Evolutionary conservation across 1,284 basidiomycete species (phyloP).

Genomic region (Vanrija sp.): DNA sequence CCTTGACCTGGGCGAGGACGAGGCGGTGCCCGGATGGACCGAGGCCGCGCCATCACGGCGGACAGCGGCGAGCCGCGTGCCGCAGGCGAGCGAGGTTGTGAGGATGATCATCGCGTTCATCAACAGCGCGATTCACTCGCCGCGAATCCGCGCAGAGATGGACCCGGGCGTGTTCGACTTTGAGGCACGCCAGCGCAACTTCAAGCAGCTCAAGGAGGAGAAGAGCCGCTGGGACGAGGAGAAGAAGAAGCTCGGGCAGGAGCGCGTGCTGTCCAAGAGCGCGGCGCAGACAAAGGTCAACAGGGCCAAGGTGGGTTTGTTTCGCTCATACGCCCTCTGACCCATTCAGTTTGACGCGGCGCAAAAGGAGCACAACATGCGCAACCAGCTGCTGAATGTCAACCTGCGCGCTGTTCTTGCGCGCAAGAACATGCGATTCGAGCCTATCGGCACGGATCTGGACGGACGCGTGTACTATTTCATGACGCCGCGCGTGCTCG

Average conservation of each 20-base stretch:
- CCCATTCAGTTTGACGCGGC: constrained; percentile 9
- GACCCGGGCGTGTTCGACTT: constrained; percentile 10
- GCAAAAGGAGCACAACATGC: constrained; percentile 20
- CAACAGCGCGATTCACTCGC: constrained; percentile 22
- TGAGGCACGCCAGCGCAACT: background rate
- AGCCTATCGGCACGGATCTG: constrained; percentile 33
- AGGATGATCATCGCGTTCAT: constrained; percentile 39
- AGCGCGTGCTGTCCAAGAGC: constrained; percentile 21
- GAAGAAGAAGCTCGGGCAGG: constrained; percentile 33
- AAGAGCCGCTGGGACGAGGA: constrained; percentile 25
- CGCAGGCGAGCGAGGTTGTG: constrained; percentile 32
- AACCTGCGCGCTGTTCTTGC: constrained; percentile 20
- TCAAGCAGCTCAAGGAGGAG: constrained; percentile 16
- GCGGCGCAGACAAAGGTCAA: constrained; percentile 29
- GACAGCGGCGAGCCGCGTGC: constrained; percentile 30
- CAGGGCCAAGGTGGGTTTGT: constrained; percentile 23
- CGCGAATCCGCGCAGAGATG: constrained; percentile 22
- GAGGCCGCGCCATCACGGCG: constrained; percentile 27
- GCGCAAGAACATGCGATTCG: constrained; percentile 23
- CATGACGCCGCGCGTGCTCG: constrained; percentile 27
- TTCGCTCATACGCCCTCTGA: background rate
- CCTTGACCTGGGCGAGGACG: constrained; percentile 26
- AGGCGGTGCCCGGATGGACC: constrained; percentile 26
- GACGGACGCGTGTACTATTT: constrained; percentile 37
- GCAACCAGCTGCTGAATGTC: constrained; percentile 17